Conservation (phyloP, 2,329 filamentous ascomycete genomes). For the Talaromyces sp. region DNA sequence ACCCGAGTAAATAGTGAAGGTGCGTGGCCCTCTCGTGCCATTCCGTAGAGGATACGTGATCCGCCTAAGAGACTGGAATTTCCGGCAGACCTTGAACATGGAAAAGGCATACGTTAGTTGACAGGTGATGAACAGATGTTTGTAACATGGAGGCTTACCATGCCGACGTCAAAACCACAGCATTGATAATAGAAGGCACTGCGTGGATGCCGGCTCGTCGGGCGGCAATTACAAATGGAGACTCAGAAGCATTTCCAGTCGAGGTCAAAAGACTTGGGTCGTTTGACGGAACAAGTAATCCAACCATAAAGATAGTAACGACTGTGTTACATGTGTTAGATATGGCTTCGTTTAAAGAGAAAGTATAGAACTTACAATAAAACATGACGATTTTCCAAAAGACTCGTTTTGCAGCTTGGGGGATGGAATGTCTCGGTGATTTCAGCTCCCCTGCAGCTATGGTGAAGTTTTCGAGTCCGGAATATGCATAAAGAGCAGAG, state of each 20-base stretch:
- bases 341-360: background rate
- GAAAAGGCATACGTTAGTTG: constrained; percentile 24
- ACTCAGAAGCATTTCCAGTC: constrained; percentile 48
- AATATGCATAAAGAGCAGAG: constrained; percentile 29
- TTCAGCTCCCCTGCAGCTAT: constrained; percentile 56
- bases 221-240: constrained; percentile 41
- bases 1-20: constrained; percentile 58
- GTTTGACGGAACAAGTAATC: constrained; percentile 54
- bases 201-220: constrained; percentile 56
- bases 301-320: constrained; percentile 52
- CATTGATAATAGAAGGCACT: constrained; percentile 69
- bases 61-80: constrained; percentile 73
- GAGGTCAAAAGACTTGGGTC: constrained; percentile 36
- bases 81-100: constrained; percentile 52
- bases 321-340: constrained; percentile 24
- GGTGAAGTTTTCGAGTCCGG: constrained; percentile 55
- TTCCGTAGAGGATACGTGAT: constrained; percentile 61
- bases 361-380: constrained; percentile 41
- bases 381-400: constrained; percentile 59
- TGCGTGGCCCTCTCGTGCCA: constrained; percentile 60
- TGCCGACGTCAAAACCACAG: constrained; percentile 72
- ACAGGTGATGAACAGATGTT: constrained; percentile 46
- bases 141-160: constrained; percentile 32
- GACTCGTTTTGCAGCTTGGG: constrained; percentile 54
- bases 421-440: constrained; percentile 53